These are phyloP conservation scores for Eucalyptus regnans DNA, from an alignment of 345 rosid species.

Conservation along the genomic window DNA sequence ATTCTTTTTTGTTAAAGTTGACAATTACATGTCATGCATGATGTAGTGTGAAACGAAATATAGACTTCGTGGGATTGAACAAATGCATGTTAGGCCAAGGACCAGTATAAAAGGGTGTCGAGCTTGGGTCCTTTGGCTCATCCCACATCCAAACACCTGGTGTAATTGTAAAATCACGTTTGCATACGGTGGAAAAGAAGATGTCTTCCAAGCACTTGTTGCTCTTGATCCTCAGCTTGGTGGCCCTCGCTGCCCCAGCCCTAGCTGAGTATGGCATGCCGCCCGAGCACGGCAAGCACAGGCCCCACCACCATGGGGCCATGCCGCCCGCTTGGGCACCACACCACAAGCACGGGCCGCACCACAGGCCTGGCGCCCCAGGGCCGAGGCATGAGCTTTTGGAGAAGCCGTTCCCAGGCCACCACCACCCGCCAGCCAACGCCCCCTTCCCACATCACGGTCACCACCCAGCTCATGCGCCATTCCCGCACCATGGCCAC, in stretches of 20 bases:
- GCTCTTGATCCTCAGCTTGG: slow-evolving; percentile 5
- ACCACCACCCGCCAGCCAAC: background rate
- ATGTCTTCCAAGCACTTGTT: slow-evolving; percentile 6
- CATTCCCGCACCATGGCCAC: background rate
- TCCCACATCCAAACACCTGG: background rate
- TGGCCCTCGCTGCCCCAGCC: background rate
- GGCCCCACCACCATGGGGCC: background rate
- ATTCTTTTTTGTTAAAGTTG: background rate
- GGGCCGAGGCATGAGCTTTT: background rate
- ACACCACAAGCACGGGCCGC: background rate
- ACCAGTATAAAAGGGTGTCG: background rate
- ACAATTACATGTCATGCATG: background rate
- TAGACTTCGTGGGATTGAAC: background rate
- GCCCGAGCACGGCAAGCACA: background rate
- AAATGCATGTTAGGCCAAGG: background rate
- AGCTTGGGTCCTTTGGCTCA: background rate
- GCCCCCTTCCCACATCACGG: background rate
- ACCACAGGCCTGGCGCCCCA: background rate
- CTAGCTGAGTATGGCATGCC: background rate
- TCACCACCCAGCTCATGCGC: background rate
- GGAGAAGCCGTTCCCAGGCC: background rate
- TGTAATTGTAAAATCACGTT: background rate
- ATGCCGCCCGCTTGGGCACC: background rate
- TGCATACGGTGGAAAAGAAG: background rate
- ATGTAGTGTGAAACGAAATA: background rate